Evolutionary conservation across 2,329 filamentous ascomycete species (phyloP).

Genomic region (Pseudocercospora musae): DNA sequence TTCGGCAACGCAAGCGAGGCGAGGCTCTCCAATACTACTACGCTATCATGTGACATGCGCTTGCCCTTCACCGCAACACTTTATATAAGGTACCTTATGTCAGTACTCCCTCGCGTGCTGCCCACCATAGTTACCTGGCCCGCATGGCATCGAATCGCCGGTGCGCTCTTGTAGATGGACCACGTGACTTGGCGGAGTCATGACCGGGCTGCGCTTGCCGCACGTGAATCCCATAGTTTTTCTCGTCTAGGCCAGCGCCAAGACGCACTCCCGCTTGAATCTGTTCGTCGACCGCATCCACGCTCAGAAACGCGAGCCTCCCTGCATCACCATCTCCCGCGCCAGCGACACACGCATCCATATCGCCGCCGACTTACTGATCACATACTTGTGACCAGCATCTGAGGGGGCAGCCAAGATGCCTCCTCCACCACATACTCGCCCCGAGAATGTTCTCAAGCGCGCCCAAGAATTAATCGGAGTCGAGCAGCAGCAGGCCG

Average conservation of each 20-base stretch:
- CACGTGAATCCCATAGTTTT: background rate
- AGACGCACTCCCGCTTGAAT: slow-evolving; percentile 2
- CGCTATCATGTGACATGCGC: too few species aligned
- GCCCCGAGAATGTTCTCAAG: slow-evolving; percentile 99
- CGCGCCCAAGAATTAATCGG: slow-evolving; percentile 98
- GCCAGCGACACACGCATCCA: slow-evolving; percentile 53
- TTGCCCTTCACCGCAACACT: background rate
- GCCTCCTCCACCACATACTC: slow-evolving; percentile 95
- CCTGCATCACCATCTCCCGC: slow-evolving; percentile 7
- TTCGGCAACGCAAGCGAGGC: background rate
- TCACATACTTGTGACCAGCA: slow-evolving; percentile 15
- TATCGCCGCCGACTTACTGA: slow-evolving; percentile 48
- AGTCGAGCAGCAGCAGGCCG: slow-evolving; percentile 88
- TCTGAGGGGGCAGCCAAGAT: slow-evolving; percentile 43
- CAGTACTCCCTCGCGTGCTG: background rate
- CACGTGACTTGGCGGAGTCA: background rate
- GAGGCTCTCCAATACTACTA: background rate
- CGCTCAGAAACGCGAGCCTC: background rate
- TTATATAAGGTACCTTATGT: background rate
- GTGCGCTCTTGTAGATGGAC: background rate
- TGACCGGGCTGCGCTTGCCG: too few species aligned
- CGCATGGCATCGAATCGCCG: background rate
- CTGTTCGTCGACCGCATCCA: slow-evolving; percentile 3
- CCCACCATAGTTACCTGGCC: background rate
- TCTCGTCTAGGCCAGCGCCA: slow-evolving; percentile 3